A percentile compares a stretch with the other conserved stretches of the same genome.
phyloP scores from a whole-genome alignment of 2,329 filamentous ascomycete genomes.

The Lasiodiplodia theobromae region DNA sequence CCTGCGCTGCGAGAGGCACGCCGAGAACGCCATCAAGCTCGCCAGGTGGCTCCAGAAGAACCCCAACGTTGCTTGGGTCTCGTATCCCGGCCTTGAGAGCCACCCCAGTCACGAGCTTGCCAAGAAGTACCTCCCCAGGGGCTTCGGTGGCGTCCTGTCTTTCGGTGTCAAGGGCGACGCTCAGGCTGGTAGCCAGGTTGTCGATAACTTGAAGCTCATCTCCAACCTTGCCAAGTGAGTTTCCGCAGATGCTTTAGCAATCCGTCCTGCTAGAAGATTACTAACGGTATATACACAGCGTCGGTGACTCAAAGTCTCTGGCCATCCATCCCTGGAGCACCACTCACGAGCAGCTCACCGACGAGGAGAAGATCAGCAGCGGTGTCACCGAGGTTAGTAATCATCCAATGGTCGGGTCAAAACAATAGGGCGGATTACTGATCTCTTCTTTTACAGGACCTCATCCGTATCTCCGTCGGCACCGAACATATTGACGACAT shows the following conservation, averaged over 20 bases:
- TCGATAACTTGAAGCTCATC: constrained; percentile 93
- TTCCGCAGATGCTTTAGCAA: background rate
- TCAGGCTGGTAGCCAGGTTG: constrained; percentile 82
- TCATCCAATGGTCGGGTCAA: background rate
- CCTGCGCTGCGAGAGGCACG: constrained; percentile 85
- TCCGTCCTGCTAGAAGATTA: background rate
- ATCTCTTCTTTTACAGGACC: constrained; percentile 64
- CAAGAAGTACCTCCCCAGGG: constrained; percentile 84
- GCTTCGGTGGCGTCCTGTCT: constrained; percentile 88
- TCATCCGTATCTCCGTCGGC: constrained; percentile 93
- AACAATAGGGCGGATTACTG: constrained; percentile 22
- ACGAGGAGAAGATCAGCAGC: constrained; percentile 79
- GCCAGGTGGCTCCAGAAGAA: constrained; percentile 85
- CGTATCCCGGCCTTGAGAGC: constrained; percentile 85
- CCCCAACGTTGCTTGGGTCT: constrained; percentile 88
- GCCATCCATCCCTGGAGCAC: constrained; percentile 96
- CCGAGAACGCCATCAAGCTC: constrained; percentile 79
- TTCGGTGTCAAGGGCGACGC: constrained; percentile 93
- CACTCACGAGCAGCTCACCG: constrained; percentile 88
- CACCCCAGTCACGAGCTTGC: constrained; percentile 81
- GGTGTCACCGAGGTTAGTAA: constrained; percentile 76
- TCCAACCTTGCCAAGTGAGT: constrained; percentile 85
- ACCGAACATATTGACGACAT: constrained; percentile 98
- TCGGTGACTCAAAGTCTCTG: constrained; percentile 93
- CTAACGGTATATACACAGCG: constrained; percentile 50